These are phyloP conservation scores for Gossypium thurberi DNA, from an alignment of 345 rosid genomes.

Conservation along the genomic window DNA sequence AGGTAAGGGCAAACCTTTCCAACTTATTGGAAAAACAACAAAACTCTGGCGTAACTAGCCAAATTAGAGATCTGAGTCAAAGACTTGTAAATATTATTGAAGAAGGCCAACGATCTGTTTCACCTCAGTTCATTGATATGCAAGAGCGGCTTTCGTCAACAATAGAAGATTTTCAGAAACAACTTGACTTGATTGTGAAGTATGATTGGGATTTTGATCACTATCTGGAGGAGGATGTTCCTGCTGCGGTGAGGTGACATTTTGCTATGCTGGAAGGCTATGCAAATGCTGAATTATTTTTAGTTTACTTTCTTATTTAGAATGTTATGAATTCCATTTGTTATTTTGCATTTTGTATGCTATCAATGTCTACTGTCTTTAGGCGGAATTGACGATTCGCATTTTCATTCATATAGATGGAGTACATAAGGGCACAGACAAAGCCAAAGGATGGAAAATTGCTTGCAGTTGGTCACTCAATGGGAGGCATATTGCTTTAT, in stretches of 20 bases:
- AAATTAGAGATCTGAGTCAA: slow-evolving; percentile 63
- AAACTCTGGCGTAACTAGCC: slow-evolving; percentile 59
- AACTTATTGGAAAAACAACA: slow-evolving; percentile 70
- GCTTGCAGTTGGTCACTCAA: slow-evolving; percentile 72
- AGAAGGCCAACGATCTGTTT: slow-evolving; percentile 76
- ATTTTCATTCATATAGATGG: slow-evolving; percentile 39
- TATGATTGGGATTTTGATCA: slow-evolving; percentile 98
- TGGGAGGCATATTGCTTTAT: slow-evolving; percentile 80
- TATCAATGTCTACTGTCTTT: neutral
- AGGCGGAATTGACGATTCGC: neutral
- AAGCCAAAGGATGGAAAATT: slow-evolving; percentile 61
- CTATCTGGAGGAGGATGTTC: slow-evolving; percentile 92
- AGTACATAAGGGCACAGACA: slow-evolving; percentile 42
- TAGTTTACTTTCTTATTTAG: neutral
- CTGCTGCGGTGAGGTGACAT: slow-evolving; percentile 95
- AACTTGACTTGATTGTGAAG: slow-evolving; percentile 73
- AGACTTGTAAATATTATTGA: slow-evolving; percentile 66
- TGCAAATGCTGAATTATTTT: slow-evolving; percentile 17
- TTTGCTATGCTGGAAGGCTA: slow-evolving; percentile 27
- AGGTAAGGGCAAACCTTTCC: slow-evolving; percentile 62
- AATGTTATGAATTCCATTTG: neutral
- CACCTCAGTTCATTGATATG: slow-evolving; percentile 74
- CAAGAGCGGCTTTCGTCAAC: slow-evolving; percentile 75
- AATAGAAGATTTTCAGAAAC: slow-evolving; percentile 88
- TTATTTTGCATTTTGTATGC: neutral